Base-by-base conservation (phyloP, 106 monocot genomes). In the Triglochin maritima region DNA sequence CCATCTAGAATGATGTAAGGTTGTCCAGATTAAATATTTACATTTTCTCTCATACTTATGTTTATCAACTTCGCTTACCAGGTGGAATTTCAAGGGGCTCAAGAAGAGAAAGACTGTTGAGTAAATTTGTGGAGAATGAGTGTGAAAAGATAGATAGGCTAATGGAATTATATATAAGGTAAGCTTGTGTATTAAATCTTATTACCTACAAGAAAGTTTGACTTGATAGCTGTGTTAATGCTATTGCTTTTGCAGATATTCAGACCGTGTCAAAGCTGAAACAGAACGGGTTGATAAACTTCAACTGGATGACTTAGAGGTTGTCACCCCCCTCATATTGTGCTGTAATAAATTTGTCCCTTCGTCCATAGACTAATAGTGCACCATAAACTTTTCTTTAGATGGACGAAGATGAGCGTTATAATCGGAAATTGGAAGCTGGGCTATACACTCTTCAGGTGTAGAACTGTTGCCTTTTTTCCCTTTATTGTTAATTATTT, bases 41-140 rank as follows among this genome's bases (percentile, higher is more conserved):
- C 2, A 12, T 55, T 3, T 55, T 55, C 55, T 12, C 8, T 12
- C 14, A 12, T 54, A 15, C 43, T 55, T 41, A 6, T 2, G 3
- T 14, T 29, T 55, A 4, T 44, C 11, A 9, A 41, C 9, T 67
- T 43, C 15, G 3, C 55, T 68, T 10, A 51, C 59, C 69, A 96
- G 95, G 74, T 76, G 95, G 95, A 44, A 80, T 91, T 42, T 55
- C 74, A 17, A 87, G 90, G 72, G 96, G 96, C 49, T 88, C 96
- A 72, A 83, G 96, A 88, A 79, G 88, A 63, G 91, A 91, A 6
- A 83, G 96, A 78, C 66, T 96, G 70, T 72, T 96, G 17, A 84
- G 88, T 74, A 96, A 96, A 72, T 96, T 96, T 82, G 90, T 96
- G 44, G 96, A 96, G 80, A 88, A 82, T 76, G 96, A 96, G 76